Percentiles rank a stretch among this genome's conserved stretches.
Evolutionary conservation across 1,284 basidiomycete genomes (phyloP).

Genomic region (Rhodotorula sp.): DNA sequence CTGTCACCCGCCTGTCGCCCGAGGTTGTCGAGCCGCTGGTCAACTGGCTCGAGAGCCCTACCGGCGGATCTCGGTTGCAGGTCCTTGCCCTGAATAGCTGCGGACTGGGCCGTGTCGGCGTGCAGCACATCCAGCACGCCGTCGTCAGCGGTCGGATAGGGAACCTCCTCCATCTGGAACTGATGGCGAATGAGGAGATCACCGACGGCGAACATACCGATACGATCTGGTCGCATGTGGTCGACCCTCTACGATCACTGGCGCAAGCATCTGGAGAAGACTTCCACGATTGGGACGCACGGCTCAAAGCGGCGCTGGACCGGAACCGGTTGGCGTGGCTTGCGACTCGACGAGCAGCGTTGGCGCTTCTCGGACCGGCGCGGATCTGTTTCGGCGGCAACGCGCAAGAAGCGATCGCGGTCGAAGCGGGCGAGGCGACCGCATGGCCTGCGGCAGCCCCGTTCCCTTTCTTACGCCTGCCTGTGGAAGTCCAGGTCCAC

Average conservation of each 20-base stretch:
- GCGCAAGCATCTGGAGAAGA: constrained; percentile 7
- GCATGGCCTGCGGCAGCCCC: background rate
- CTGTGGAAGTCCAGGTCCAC: constrained; percentile 38
- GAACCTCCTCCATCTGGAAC: constrained; percentile 34
- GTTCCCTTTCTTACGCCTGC: constrained; percentile 35
- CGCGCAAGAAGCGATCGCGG: background rate
- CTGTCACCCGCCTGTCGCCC: constrained; percentile 27
- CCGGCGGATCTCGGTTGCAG: constrained; percentile 24
- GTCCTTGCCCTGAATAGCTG: constrained; percentile 32
- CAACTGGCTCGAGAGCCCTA: constrained; percentile 28
- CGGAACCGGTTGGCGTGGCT: constrained; percentile 30
- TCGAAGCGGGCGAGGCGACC: background rate
- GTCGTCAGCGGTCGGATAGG: constrained; percentile 24
- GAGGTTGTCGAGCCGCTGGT: constrained; percentile 28
- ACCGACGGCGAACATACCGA: constrained; percentile 9
- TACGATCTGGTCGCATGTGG: background rate
- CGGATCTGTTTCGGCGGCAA: constrained; percentile 31
- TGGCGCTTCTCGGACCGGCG: constrained; percentile 13
- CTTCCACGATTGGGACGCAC: constrained; percentile 3
- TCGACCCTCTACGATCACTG: background rate
- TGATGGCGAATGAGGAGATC: constrained; percentile 26
- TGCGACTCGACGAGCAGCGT: constrained; percentile 28
- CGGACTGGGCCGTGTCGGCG: constrained; percentile 9
- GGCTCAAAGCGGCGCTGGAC: constrained; percentile 18
- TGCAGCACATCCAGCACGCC: constrained; percentile 18